A percentile compares a stretch with the other conserved stretches of the same genome.
phyloP scores from a whole-genome alignment of 2,329 filamentous ascomycete species.

The Diplocarpon mali region DNA sequence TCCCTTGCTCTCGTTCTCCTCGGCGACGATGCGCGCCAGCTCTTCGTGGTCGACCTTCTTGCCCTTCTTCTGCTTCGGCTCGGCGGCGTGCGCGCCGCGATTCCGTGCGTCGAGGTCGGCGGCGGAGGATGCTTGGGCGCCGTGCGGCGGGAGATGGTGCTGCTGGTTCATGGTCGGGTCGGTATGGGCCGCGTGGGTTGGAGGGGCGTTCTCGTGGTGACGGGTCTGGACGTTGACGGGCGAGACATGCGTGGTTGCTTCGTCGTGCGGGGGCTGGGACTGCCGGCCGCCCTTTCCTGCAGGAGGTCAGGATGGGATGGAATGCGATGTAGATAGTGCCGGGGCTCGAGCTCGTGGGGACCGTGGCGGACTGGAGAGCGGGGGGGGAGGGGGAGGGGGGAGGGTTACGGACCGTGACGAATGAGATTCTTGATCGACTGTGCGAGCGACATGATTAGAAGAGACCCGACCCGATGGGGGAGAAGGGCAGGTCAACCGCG shows the following conservation, averaged over 20 bases:
- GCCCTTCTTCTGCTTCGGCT: conserved; percentile 41
- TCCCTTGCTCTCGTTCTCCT: conserved; percentile 76
- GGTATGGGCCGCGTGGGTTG: conserved; percentile 37
- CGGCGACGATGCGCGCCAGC: conserved; percentile 76
- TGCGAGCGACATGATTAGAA: conserved; percentile 53
- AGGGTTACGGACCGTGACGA: conserved; percentile 57
- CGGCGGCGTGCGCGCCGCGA: conserved; percentile 52
- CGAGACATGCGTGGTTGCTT: conserved; percentile 35
- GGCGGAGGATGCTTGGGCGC: conserved; percentile 52
- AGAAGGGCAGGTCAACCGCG: neutral
- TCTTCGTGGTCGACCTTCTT: conserved; percentile 51
- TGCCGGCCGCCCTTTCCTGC: conserved; percentile 78
- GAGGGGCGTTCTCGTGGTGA: conserved; percentile 35
- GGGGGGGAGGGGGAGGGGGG: conserved; percentile 4
- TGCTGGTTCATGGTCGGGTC: conserved; percentile 50
- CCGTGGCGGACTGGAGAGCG: neutral
- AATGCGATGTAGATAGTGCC: conserved; percentile 4
- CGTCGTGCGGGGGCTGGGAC: conserved; percentile 45
- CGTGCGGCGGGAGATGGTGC: conserved; percentile 34
- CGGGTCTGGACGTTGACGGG: conserved; percentile 51
- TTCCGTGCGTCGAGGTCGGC: conserved; percentile 51
- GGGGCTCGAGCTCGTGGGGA: neutral
- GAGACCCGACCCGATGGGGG: neutral
- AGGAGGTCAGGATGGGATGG: conserved; percentile 25
- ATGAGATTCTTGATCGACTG: conserved; percentile 98